phyloP scores from a whole-genome alignment of 192 early-diverging fungal species.

The Podila verticillata region DNA sequence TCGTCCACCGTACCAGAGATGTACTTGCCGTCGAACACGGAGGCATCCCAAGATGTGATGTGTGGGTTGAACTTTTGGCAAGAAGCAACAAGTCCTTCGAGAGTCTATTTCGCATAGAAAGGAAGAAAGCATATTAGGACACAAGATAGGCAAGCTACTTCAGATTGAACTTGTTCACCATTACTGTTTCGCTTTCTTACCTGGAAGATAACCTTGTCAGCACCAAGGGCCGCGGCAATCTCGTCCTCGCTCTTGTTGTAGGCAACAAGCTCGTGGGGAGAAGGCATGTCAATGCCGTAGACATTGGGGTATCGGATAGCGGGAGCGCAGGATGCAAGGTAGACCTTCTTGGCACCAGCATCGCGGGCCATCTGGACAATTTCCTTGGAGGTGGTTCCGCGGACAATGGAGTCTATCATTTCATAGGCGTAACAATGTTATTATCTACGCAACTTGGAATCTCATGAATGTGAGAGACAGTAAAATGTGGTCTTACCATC shows the following conservation, averaged over 20 bases:
- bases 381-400: constrained; percentile 98
- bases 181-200: constrained; percentile 37
- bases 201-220: constrained; percentile 97
- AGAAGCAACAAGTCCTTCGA: constrained; percentile 87
- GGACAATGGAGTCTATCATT: constrained; percentile 91
- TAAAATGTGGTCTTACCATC: constrained; percentile 71
- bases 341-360: constrained; percentile 97
- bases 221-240: constrained; percentile 90
- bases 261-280: constrained; percentile 91
- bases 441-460: too few species aligned
- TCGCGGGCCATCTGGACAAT: constrained; percentile 99
- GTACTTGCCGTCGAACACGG: constrained; percentile 96
- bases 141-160: not conserved
- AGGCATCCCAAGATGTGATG: constrained; percentile 91
- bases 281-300: constrained; percentile 99
- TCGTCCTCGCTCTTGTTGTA: constrained; percentile 79
- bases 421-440: too few species aligned
- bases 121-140: not conserved
- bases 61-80: constrained; percentile 86
- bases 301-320: constrained; percentile 98
- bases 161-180: not conserved
- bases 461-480: not conserved
- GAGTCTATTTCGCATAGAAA: constrained; percentile 51
- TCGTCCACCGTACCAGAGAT: constrained; percentile 84
- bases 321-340: constrained; percentile 98